Base-by-base conservation (phyloP, 345 rosid species). In the Hypericum perforatum region DNA sequence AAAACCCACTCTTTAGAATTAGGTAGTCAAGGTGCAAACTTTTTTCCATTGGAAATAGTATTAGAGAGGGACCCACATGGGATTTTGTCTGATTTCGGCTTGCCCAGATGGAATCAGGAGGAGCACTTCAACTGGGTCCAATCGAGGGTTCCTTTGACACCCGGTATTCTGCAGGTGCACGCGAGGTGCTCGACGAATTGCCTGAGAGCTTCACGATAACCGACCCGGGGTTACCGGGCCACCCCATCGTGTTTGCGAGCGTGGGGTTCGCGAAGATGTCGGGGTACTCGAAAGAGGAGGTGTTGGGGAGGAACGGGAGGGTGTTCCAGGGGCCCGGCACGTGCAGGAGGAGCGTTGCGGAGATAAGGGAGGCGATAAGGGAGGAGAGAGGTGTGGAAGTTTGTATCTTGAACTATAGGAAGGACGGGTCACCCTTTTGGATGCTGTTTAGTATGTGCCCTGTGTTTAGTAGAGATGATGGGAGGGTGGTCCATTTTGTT, bases 391-490 rank as follows among this genome's bases (percentile, higher is more conserved):
- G 73, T 3, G 22, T 78, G 54, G 76, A 80, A 71, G 58, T 85
- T 7, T 78, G 51, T 62, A 54, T 92, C 51, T 68, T 85, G 83
- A 92, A 92, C 70, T 88, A 92, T 38, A 76, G 79, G 9, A 92
- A 83, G 65, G 88, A 87, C 52, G 95, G 96, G 53, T 78, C 94
- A 4, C 90, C 98, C 14, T 84, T 85, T 67, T 88, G 98, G 98
- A 73, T 85, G 76, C 39, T 85, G 78, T 92, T 92, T 64, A 81
- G 67, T 49, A 67, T 88, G 91, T 51, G 52, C 53, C 98, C 95
- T 1, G 79, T 92, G 53, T 88, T 85, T 49, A 66, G 74, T 41
- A 68, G 56, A 61, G 69, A 66, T 10, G 85, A 83, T 15, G 95
- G 96, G 16, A 64, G 70, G 64, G 85, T 80, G 8, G 67, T 65